A percentile compares a stretch with the other conserved stretches of the same genome.
Conservation (phyloP, 257 asterid genomes). For the Linderniella brevidens region DNA sequence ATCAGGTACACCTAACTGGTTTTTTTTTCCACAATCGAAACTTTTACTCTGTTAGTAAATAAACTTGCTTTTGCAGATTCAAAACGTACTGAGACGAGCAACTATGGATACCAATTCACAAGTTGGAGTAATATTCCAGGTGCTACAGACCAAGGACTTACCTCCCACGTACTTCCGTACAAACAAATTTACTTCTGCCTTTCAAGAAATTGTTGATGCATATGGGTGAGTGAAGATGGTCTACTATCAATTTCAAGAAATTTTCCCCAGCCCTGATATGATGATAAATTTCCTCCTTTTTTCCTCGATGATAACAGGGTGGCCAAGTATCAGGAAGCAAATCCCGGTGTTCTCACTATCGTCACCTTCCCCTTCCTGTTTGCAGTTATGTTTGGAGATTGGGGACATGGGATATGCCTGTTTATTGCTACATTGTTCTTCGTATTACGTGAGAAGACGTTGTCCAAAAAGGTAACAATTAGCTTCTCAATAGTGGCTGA, state of each 20-base stretch:
- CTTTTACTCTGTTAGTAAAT: background rate
- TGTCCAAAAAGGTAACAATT: conserved; percentile 64
- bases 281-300: no score
- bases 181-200: conserved; percentile 80
- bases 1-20: conserved; percentile 32
- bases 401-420: conserved; percentile 99
- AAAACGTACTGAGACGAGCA: conserved; percentile 65
- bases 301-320: conserved; percentile 36
- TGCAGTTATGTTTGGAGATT: conserved; percentile 99
- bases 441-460: conserved; percentile 53
- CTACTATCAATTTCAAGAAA: no score
- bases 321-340: conserved; percentile 99
- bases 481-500: no score
- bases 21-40: no score
- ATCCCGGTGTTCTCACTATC: conserved; percentile 94
- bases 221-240: conserved; percentile 63
- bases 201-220: conserved; percentile 91
- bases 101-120: conserved; percentile 75
- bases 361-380: conserved; percentile 97
- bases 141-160: conserved; percentile 72
- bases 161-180: conserved; percentile 90
- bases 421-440: conserved; percentile 62
- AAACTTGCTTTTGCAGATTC: conserved; percentile 36
- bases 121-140: conserved; percentile 83
- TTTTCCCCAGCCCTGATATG: no score